A percentile compares a stretch with the other conserved stretches of the same genome.
Conservation (phyloP, 139 green algal genomes). For the Coelastrella sp. region DNA sequence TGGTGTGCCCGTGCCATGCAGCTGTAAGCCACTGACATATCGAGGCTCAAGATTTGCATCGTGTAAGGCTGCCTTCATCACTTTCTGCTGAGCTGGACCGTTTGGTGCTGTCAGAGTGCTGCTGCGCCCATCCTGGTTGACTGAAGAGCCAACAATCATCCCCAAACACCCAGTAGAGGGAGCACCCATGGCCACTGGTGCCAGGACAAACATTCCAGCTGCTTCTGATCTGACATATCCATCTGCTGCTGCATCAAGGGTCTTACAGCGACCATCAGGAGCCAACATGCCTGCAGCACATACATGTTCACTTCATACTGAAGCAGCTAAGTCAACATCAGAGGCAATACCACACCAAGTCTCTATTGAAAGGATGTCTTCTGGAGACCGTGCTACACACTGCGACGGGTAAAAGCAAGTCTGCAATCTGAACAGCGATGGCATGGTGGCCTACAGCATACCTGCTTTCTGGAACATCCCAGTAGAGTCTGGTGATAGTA, state of each 20-base stretch:
- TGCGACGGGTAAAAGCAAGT: too few species aligned
- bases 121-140: conserved; percentile 94
- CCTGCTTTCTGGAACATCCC: conserved; percentile 87
- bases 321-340: too few species aligned
- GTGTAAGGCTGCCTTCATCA: conserved; percentile 65
- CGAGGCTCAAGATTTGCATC: conserved; percentile 42
- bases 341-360: too few species aligned
- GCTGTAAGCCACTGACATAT: conserved; percentile 50
- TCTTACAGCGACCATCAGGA: conserved; percentile 88
- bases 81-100: conserved; percentile 85
- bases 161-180: too few species aligned
- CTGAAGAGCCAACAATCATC: conserved; percentile 70
- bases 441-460: too few species aligned
- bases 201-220: conserved; percentile 52
- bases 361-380: too few species aligned
- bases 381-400: too few species aligned
- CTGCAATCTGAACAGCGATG: too few species aligned
- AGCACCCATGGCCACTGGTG: neutral
- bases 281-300: conserved; percentile 76
- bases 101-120: conserved; percentile 91
- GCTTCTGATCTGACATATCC: conserved; percentile 88
- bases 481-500: conserved; percentile 80
- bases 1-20: conserved; percentile 82
- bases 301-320: neutral
- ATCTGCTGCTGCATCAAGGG: conserved; percentile 81